These are phyloP conservation scores for Cutaneotrichosporon daszewskae DNA, from an alignment of 1,284 basidiomycete genomes.

Conservation along the genomic window DNA sequence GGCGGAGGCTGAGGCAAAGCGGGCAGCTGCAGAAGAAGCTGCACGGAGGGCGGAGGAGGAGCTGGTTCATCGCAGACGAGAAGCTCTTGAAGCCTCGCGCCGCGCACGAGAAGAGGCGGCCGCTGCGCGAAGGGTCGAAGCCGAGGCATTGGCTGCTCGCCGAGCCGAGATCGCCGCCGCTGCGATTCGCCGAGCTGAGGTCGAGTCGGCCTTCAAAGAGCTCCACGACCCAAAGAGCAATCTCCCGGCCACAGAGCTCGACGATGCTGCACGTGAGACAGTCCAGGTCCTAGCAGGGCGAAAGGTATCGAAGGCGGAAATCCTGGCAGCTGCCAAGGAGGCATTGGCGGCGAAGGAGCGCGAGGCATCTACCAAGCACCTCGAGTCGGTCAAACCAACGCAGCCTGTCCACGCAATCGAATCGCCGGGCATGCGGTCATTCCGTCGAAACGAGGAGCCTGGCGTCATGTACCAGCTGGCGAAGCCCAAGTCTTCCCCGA, in stretches of 20 bases:
- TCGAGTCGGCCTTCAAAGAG: slow-evolving; percentile 7
- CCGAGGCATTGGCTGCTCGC: too few relatives aligned
- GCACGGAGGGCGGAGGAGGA: not conserved
- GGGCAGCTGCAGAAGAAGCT: not conserved
- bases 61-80: not conserved
- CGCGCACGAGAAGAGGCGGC: not conserved
- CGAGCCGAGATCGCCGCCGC: slow-evolving; percentile 2
- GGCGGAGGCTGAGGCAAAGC: not conserved
- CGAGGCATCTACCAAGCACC: not conserved
- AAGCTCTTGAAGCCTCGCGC: not conserved
- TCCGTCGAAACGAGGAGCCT: too few relatives aligned
- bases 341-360: slow-evolving; percentile 2
- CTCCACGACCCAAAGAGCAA: too few relatives aligned
- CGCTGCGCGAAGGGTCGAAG: not conserved
- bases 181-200: not conserved
- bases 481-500: too few relatives aligned
- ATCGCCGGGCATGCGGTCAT: too few relatives aligned
- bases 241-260: too few relatives aligned
- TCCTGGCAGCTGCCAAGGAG: not conserved
- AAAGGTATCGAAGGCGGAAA: not conserved
- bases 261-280: not conserved
- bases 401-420: too few relatives aligned
- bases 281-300: not conserved
- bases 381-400: not conserved
- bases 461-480: too few relatives aligned